Percentiles rank a stretch among this genome's conserved stretches.
These are phyloP conservation scores for Maudiozyma humilis DNA, from an alignment of 1,139 yeast species.

Conservation along the genomic window DNA sequence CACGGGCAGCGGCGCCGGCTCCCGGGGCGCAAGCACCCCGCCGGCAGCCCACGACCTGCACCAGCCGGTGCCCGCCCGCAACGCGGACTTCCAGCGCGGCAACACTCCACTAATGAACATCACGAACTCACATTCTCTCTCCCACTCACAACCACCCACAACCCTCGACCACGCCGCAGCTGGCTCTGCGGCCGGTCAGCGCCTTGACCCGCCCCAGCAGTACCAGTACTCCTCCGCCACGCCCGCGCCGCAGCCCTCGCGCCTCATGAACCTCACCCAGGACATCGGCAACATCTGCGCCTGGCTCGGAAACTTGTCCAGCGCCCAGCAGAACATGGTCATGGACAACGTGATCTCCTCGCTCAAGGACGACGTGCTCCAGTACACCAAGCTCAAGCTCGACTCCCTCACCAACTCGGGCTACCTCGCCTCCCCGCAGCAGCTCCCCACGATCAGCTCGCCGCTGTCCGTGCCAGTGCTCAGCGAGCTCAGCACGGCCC, in stretches of 20 bases:
- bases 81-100: background rate
- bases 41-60: background rate
- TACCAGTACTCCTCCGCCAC: no score
- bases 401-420: constrained; percentile 27
- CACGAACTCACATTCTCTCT: background rate
- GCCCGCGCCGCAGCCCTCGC: no score
- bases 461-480: constrained; percentile 15
- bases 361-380: constrained; percentile 42
- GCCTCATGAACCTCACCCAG: constrained; percentile 30
- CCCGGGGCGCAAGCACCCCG: no score
- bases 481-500: no score
- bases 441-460: constrained; percentile 19
- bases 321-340: constrained; percentile 50
- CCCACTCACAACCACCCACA: no score
- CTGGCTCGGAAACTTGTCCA: constrained; percentile 53
- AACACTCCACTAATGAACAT: background rate
- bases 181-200: background rate
- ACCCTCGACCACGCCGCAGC: background rate
- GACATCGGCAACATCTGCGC: constrained; percentile 46
- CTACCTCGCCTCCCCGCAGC: constrained; percentile 12
- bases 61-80: background rate
- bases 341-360: constrained; percentile 49
- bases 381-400: constrained; percentile 37
- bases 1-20: background rate
- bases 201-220: no score